These are phyloP conservation scores for Arxiozyma bovina DNA, from an alignment of 1,139 yeast genomes.

Conservation along the genomic window DNA sequence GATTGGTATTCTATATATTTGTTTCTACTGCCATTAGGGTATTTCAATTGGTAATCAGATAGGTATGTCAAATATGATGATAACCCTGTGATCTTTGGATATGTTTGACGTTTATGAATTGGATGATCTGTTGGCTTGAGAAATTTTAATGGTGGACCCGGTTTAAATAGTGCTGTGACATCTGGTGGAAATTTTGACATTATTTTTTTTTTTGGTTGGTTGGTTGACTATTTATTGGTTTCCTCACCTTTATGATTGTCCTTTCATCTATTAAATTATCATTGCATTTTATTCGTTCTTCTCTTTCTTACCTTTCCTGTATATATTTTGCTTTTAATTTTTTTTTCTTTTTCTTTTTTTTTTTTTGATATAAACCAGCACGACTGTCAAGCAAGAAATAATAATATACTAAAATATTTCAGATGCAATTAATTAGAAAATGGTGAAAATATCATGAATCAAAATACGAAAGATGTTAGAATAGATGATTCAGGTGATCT, in stretches of 20 bases:
- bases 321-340: not conserved
- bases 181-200: constrained; percentile 49
- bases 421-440: too few relatives aligned
- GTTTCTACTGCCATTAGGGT: constrained; percentile 19
- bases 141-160: constrained; percentile 58
- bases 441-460: too few relatives aligned
- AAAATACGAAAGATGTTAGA: too few relatives aligned
- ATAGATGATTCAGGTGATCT: too few relatives aligned
- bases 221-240: not conserved
- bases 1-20: constrained; percentile 30
- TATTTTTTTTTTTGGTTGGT: not conserved
- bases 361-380: not conserved
- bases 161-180: constrained; percentile 57
- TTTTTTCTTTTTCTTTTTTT: too few relatives aligned
- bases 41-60: constrained; percentile 13
- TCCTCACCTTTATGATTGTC: not conserved
- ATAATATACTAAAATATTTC: too few relatives aligned
- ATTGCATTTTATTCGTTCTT: not conserved
- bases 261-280: not conserved
- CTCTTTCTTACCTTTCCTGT: not conserved
- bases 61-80: constrained; percentile 21
- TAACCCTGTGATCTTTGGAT: constrained; percentile 46
- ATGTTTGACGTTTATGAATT: constrained; percentile 41
- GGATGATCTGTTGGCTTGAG: constrained; percentile 48
- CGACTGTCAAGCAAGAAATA: too few relatives aligned